phyloP scores from a whole-genome alignment of 2,329 filamentous ascomycete genomes.

The Fonsecaea nubica region DNA sequence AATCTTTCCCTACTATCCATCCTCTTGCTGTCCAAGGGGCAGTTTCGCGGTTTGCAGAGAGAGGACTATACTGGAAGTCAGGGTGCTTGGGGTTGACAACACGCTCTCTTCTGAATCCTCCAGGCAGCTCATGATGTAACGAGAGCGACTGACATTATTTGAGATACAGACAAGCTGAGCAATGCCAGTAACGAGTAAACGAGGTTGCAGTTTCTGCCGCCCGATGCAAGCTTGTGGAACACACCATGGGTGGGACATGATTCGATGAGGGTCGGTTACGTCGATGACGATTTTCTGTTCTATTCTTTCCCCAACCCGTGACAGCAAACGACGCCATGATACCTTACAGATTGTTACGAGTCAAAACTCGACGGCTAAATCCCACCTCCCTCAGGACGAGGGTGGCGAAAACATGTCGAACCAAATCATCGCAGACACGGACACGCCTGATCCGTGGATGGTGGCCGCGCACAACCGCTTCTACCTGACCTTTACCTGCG shows the following conservation, averaged over 20 bases:
- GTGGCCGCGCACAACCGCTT: constrained; percentile 40
- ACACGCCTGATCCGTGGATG: constrained; percentile 46
- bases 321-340: not conserved
- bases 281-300: not conserved
- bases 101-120: not conserved
- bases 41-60: not conserved
- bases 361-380: not conserved
- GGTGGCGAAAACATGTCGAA: constrained; percentile 42
- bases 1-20: not conserved
- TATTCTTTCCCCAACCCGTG: not conserved
- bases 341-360: not conserved
- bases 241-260: not conserved
- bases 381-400: not conserved
- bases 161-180: not conserved
- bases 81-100: not conserved
- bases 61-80: not conserved
- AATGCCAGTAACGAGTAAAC: not conserved
- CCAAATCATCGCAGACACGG: constrained; percentile 40
- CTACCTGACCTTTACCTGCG: constrained; percentile 46
- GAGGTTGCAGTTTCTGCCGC: not conserved
- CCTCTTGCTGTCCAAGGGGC: not conserved
- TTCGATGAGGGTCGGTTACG: not conserved
- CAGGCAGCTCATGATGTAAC: not conserved
- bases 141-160: not conserved
- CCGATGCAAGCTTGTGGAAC: not conserved